These are phyloP conservation scores for Botrytis byssoidea DNA, from an alignment of 2,329 filamentous ascomycete genomes.

Conservation along the genomic window DNA sequence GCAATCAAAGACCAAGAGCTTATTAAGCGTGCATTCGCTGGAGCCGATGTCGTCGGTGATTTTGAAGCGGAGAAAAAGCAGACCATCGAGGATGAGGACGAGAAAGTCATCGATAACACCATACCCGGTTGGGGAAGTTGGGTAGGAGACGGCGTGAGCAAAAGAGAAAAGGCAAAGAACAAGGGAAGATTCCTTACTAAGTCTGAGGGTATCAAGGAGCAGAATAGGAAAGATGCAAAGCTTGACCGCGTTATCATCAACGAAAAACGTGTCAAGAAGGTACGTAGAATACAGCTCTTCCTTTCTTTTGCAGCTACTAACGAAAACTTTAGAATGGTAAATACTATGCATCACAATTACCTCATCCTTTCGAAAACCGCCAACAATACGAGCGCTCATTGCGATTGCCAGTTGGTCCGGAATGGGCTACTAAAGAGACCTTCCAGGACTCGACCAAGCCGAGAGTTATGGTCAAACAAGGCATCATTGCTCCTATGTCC, in stretches of 20 bases:
- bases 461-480: slow-evolving; percentile 84
- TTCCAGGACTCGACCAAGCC: slow-evolving; percentile 90
- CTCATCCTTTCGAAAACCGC: slow-evolving; percentile 83
- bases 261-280: slow-evolving; percentile 87
- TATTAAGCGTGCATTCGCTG: slow-evolving; percentile 82
- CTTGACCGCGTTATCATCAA: slow-evolving; percentile 85
- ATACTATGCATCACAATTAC: slow-evolving; percentile 80
- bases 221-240: slow-evolving; percentile 78
- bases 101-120: slow-evolving; percentile 78
- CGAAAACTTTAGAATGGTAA: slow-evolving; percentile 65
- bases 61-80: slow-evolving; percentile 80
- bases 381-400: slow-evolving; percentile 89
- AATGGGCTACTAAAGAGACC: slow-evolving; percentile 95
- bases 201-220: slow-evolving; percentile 70
- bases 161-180: slow-evolving; percentile 63
- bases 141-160: slow-evolving; percentile 80
- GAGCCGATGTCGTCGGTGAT: slow-evolving; percentile 76
- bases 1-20: slow-evolving; percentile 63
- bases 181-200: slow-evolving; percentile 62
- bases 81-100: slow-evolving; percentile 71
- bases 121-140: slow-evolving; percentile 93
- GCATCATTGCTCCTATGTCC: slow-evolving; percentile 82
- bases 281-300: slow-evolving; percentile 41
- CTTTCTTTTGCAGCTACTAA: background rate
- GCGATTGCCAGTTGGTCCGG: slow-evolving; percentile 81